Base-by-base conservation (phyloP, 352 stramenopile species). In the Thalassiosira mediterranea region DNA sequence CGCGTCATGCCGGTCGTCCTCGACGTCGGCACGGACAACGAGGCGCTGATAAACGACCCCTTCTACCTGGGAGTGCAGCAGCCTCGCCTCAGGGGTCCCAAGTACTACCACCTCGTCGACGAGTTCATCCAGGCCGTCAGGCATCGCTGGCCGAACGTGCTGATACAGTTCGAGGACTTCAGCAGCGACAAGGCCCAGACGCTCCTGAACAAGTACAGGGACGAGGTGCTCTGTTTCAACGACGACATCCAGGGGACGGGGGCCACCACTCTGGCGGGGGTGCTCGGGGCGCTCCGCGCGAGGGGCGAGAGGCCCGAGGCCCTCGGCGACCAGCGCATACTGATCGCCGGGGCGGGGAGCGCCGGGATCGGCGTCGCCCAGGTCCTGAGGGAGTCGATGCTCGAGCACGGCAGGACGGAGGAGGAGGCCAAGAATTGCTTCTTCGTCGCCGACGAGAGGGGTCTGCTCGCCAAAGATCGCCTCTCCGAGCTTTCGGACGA, bases 211-310 rank as follows among this genome's bases (percentile, higher is more conserved):
- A 95, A 95, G 15, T 98, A 98, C 82, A 90, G 95, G n/a, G 61
- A 97, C 19, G 93, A 96, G 65, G 91, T 97, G 67, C 81, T 97
- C 0, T 98, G 95, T 76, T 98, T 98, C 79, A 98, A 98, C 83
- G 97, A 99, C 88, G 97, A 99, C 76, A 98, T 99, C 78, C 97
- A 99, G 76, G 97, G 97, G 26, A 99, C 97, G 4, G 97, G 95
- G 51, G 95, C 96, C 8, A 98, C 96, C 0, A 93, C 97, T 59
- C 72, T 98, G 44, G 96, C 96, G 31, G 96, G 96, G 13, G 48
- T 95, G 3, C 53, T 96, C 32, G 80, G 86, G 52, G 83, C 73
- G 15, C 57, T 94, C 17, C 69, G 89, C 11, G 83, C 82, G 19
- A 88, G 81, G 49, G 87, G 86, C 26, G 63, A 89, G 51, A 29